Evolutionary conservation across 1,139 yeast genomes (phyloP), one percentile per base, ranked within the genome.

Genomic region (Zygoascus hellenicus): DNA sequence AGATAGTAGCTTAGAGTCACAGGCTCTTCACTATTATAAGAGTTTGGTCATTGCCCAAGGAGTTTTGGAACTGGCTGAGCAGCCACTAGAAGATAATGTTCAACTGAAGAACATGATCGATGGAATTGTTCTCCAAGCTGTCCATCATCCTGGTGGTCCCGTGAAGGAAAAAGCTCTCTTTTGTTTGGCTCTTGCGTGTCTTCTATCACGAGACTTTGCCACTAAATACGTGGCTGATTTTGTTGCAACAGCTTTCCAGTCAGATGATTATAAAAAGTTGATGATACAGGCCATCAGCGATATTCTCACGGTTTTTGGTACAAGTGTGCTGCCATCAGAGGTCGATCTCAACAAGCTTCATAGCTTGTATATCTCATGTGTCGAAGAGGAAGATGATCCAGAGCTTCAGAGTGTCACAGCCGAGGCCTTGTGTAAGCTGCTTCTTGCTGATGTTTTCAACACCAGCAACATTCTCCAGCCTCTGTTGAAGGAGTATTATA

Each of bases 341-440:
- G 80, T 76, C 28, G 81, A 81, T 48, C 81, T 82, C 35, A 85
- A 81, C 61, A 72, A 83, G 74, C 55, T 85, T 85, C 53, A 79
- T 83, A 58, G 69, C 85, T 42, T 83, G 84, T 54, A 80, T 67
- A 78, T 81, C 59, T 78, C 84, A 1, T 69, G 89, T 53, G 33
- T 22, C 4, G 56, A 57, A 32, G 58, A 78, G 49, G 70, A 69
- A 37, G 78, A 77, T 5, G 70, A 77, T 58, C 84, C 85, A 0
- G 78, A 76, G 37, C 73, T 88, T 22, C 96, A 87, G 62, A 81
- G 92, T 0, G 72, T 80, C 1, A 86, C 92, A 5, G 96, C 94
- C 0, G 95, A 87, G 59, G 95, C 96, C 0, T 69, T 90, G 26
- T 86, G 92, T 59, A 90, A 92, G 65, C 69, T 92, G 45, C 79